Evolutionary conservation across 2,329 filamentous ascomycete species (phyloP), one percentile per base, ranked within the genome.

Genomic region (Orbilia quercus): DNA sequence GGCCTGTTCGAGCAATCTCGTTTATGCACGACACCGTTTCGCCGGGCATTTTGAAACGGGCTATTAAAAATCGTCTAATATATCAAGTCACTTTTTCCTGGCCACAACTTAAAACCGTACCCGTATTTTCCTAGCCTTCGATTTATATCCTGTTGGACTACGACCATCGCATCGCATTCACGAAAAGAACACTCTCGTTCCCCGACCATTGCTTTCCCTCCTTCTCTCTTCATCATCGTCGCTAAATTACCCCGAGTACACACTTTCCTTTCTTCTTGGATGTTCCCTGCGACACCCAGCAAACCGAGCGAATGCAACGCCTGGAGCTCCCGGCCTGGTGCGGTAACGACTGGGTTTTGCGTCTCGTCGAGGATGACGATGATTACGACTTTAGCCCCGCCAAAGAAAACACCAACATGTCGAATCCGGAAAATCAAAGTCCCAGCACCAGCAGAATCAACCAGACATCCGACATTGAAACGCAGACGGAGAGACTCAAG

Each of bases 391-490:
- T 28, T 16, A 23, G 31, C 16, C 36, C 44, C 18, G 58, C 20
- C 20, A 45, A 53, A 53, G 60, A 54, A 31, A n/a, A 5, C 23
- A 47, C 31, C 23, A 42, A 31, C 28, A 55, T 64, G 62, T 55
- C 48, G 28, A 47, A 47, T 18, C 55, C 53, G 5, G 69, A 73
- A 47, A 73, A 66, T 18, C 54, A 74, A 42, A 76, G 63, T 34
- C 44, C 78, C 50, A 77, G 78, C 47, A 76, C 78, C 36, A 73
- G 50, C 12, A 66, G 77, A 38, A 70, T 75, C 1, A 53, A 42
- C 0, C 78, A 76, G 31, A 79, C 77, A 31, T 79, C 77, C 76
- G 75, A 76, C 2, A 78, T 76, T 7, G 71, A 79, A 25, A 75
- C 77, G 0, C 73, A 79, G 25, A 76, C 77, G 0, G 69, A 73